A percentile compares a stretch with the other conserved stretches of the same genome.
Evolutionary conservation across 2,329 filamentous ascomycete species (phyloP).

Genomic region (Sporothrix humicola): DNA sequence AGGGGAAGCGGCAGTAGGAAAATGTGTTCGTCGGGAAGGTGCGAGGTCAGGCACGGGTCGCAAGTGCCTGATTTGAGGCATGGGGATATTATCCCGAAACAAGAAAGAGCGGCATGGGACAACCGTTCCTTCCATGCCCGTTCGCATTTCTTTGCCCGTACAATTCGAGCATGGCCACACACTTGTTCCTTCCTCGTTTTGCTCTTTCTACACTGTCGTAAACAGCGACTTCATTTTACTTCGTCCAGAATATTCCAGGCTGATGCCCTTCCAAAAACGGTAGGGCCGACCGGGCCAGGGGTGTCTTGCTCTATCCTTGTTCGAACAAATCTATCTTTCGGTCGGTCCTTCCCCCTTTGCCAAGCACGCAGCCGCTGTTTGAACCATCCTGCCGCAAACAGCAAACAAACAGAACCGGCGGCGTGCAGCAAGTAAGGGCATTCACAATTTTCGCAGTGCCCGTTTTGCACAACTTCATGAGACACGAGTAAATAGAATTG

Average conservation of each 20-base stretch:
- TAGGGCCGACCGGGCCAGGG: not conserved
- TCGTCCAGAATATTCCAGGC: conserved; percentile 1
- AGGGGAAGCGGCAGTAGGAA: not conserved
- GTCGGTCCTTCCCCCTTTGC: not conserved
- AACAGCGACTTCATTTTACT: not conserved
- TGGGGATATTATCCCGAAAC: conserved; percentile 9
- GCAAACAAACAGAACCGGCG: not conserved
- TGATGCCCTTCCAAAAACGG: not conserved
- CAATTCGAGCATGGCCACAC: not conserved
- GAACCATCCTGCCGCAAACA: conserved; percentile 8
- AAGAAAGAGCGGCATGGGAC: conserved; percentile 13
- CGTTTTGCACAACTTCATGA: not conserved
- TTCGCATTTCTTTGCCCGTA: not conserved
- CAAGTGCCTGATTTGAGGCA: conserved; percentile 15
- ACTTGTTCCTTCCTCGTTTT: not conserved
- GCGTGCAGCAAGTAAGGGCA: not conserved
- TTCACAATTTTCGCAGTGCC: not conserved
- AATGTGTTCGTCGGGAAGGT: not conserved
- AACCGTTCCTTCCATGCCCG: not conserved
- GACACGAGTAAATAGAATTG: not conserved
- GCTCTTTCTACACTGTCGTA: not conserved
- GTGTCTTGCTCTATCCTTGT: not conserved
- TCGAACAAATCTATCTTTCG: not conserved
- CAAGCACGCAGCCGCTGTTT: not conserved
- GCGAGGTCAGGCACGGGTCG: not conserved